phyloP scores from a whole-genome alignment of 371 early-diverging fungal genomes.

The Globomyces sp. region DNA sequence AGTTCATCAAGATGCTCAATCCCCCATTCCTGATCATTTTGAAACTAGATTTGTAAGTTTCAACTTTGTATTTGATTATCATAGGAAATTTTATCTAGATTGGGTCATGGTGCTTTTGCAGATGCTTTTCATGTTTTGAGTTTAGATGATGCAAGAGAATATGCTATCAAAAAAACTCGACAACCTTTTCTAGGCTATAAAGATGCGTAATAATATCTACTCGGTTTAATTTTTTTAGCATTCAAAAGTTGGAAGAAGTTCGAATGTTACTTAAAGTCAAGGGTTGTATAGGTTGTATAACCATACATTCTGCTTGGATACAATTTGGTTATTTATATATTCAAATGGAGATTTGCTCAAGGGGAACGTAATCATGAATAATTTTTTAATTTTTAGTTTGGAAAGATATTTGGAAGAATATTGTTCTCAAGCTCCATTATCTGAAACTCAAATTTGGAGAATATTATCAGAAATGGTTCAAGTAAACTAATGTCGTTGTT shows the following conservation, averaged over 20 bases:
- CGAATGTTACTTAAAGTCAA: constrained; percentile 68
- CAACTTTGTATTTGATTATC: too few relatives aligned
- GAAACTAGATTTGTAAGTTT: constrained; percentile 31
- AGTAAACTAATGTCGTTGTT: constrained; percentile 36
- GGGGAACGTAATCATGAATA: constrained; percentile 62
- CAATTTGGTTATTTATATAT: constrained; percentile 84
- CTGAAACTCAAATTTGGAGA: constrained; percentile 72
- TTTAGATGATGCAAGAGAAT: constrained; percentile 54
- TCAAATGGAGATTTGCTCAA: constrained; percentile 82
- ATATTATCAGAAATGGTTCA: constrained; percentile 69
- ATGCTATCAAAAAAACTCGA: constrained; percentile 78
- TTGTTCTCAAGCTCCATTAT: constrained; percentile 44
- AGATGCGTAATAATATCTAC: constrained; percentile 54
- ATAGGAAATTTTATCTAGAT: constrained; percentile 21
- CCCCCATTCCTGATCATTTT: constrained; percentile 30
- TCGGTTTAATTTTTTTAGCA: constrained; percentile 32
- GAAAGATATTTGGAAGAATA: constrained; percentile 38
- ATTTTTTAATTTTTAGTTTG: constrained; percentile 23
- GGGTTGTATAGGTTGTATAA: constrained; percentile 60
- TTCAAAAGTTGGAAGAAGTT: constrained; percentile 75
- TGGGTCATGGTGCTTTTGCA: constrained; percentile 81
- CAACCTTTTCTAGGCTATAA: constrained; percentile 64
- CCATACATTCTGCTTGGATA: constrained; percentile 84
- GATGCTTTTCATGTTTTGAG: constrained; percentile 70
- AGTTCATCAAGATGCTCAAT: constrained; percentile 8